Evolutionary conservation across 2,329 filamentous ascomycete genomes (phyloP).

Genomic region (Neofusicoccum ribis): DNA sequence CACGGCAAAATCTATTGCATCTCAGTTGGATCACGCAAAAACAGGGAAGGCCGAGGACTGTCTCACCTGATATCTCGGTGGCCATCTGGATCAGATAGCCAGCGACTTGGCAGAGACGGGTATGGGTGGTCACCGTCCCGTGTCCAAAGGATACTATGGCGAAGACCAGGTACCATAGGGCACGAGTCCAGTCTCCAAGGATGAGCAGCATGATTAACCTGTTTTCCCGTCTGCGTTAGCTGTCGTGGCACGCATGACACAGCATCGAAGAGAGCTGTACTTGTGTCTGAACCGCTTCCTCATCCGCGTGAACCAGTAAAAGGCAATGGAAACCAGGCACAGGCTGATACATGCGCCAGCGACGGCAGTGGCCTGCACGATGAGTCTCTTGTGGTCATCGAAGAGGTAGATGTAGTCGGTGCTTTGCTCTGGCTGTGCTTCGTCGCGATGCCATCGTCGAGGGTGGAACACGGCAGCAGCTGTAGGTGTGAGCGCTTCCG

Average conservation of each 20-base stretch:
- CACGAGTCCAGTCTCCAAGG: conserved; percentile 70
- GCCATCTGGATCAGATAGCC: conserved; percentile 68
- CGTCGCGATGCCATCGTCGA: background rate
- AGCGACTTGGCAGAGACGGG: conserved; percentile 62
- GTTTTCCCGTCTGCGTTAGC: background rate
- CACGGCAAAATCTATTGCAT: conserved; percentile 61
- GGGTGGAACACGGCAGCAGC: too few relatives aligned
- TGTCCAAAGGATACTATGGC: conserved; percentile 58
- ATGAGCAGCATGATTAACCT: conserved; percentile 76
- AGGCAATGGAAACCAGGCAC: conserved; percentile 22
- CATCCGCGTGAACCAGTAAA: conserved; percentile 74
- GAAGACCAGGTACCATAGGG: conserved; percentile 67
- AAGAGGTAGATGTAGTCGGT: conserved; percentile 22
- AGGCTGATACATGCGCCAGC: conserved; percentile 30
- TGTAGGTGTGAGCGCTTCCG: background rate
- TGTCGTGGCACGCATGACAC: background rate
- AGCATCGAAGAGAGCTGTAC: conserved; percentile 44
- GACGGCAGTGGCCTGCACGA: conserved; percentile 37
- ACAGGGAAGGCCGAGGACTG: background rate
- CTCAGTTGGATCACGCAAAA: conserved; percentile 20
- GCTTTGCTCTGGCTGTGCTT: background rate
- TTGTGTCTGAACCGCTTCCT: conserved; percentile 72
- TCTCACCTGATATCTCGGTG: conserved; percentile 63
- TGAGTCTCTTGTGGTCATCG: conserved; percentile 25
- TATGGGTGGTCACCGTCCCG: conserved; percentile 50